A percentile compares a stretch with the other conserved stretches of the same genome.
phyloP scores from a whole-genome alignment of 1,139 yeast species.

The Kurtzmaniella quercitrusa region DNA sequence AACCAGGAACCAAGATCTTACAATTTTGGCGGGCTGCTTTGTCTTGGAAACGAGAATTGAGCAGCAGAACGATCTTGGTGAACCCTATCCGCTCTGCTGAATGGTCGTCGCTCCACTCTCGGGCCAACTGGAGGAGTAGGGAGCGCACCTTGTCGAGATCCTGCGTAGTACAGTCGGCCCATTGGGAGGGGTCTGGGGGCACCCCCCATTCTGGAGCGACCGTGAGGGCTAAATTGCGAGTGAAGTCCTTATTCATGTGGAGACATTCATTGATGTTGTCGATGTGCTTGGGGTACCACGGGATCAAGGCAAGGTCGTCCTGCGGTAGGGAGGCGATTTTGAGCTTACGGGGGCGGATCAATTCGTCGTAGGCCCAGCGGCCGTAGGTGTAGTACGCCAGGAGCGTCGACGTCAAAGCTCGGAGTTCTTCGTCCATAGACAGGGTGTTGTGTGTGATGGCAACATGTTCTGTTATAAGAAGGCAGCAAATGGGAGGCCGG shows the following conservation, averaged over 20 bases:
- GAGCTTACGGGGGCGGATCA: conserved; percentile 31
- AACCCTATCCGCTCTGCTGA: conserved; percentile 48
- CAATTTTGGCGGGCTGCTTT: conserved; percentile 31
- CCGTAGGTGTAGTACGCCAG: conserved; percentile 34
- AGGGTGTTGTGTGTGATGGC: neutral
- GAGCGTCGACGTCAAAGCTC: conserved; percentile 35
- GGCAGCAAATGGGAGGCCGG: neutral
- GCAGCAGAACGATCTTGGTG: conserved; percentile 40
- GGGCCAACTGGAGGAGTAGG: conserved; percentile 55
- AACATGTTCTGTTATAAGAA: neutral
- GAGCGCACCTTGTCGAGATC: conserved; percentile 64
- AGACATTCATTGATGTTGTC: conserved; percentile 43
- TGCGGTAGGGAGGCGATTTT: conserved; percentile 27
- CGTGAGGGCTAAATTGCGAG: conserved; percentile 39
- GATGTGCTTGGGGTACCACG: conserved; percentile 51
- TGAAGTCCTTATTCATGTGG: conserved; percentile 45
- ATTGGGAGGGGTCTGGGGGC: conserved; percentile 29
- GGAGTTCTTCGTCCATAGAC: conserved; percentile 24
- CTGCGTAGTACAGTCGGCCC: conserved; percentile 40
- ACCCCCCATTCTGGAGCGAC: conserved; percentile 57
- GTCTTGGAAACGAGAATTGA: conserved; percentile 42
- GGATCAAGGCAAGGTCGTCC: conserved; percentile 40
- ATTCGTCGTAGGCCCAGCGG: conserved; percentile 30
- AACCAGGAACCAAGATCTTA: conserved; percentile 70
- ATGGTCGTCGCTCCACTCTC: conserved; percentile 80